Percentiles rank a stretch among this genome's conserved stretches.
Conservation (phyloP, 2,329 filamentous ascomycete species). For the Trichoderma koningiopsis region DNA sequence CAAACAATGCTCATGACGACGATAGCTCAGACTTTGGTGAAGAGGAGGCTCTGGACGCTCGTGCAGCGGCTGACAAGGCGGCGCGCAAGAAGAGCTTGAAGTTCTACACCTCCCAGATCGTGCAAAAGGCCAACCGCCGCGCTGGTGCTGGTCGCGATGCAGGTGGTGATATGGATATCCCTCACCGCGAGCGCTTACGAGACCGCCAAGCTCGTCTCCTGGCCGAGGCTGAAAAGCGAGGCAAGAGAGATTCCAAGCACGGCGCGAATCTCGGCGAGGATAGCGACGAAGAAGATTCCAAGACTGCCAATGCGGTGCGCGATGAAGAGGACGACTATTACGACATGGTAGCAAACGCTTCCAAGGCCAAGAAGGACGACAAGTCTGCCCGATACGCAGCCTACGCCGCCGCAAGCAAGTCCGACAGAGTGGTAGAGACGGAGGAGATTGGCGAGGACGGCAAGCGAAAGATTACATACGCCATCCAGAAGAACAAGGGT, state of each 20-base stretch:
- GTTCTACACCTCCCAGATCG: conserved; percentile 98
- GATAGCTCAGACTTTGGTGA: conserved; percentile 92
- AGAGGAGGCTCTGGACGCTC: conserved; percentile 74
- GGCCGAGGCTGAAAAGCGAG: conserved; percentile 83
- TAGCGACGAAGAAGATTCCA: conserved; percentile 67
- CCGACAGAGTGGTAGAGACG: conserved; percentile 63
- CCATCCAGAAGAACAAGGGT: conserved; percentile 97
- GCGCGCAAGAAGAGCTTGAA: conserved; percentile 87
- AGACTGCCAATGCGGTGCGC: conserved; percentile 52
- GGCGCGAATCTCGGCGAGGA: conserved; percentile 70
- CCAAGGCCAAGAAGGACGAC: conserved; percentile 73
- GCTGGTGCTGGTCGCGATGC: conserved; percentile 71
- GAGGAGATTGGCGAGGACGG: conserved; percentile 78
- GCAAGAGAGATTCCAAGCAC: conserved; percentile 63
- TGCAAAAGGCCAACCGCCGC: conserved; percentile 89
- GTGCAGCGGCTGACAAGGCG: conserved; percentile 83
- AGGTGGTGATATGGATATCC: conserved; percentile 80
- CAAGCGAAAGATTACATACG: conserved; percentile 89
- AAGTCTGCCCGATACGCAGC: conserved; percentile 62
- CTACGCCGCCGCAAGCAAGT: conserved; percentile 62
- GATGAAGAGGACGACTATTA: conserved; percentile 79
- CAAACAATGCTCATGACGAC: conserved; percentile 48
- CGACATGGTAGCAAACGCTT: conserved; percentile 74
- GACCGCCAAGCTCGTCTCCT: conserved; percentile 87
- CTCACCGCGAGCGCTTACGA: conserved; percentile 82